A percentile compares a stretch with the other conserved stretches of the same genome.
These are phyloP conservation scores for Sarocladiaceae sp. DNA, from an alignment of 2,329 filamentous ascomycete genomes.

Conservation along the genomic window DNA sequence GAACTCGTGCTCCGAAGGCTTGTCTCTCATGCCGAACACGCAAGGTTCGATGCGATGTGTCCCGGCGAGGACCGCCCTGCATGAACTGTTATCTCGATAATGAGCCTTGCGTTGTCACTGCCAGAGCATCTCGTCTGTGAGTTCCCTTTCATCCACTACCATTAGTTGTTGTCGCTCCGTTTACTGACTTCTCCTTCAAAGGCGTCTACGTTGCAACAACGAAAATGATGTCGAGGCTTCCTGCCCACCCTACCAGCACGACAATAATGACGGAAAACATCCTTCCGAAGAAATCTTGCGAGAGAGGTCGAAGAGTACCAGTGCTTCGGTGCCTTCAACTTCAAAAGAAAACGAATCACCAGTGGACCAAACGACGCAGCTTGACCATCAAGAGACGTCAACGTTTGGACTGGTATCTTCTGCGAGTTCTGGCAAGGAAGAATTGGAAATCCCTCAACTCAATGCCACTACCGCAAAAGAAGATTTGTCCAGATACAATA, in stretches of 20 bases:
- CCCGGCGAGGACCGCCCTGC: constrained; percentile 38
- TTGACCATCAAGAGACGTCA: no score
- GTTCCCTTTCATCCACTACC: constrained; percentile 11
- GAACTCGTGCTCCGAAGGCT: constrained; percentile 25
- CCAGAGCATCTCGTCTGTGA: constrained; percentile 31
- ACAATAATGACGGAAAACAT: background rate
- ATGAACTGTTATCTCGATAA: constrained; percentile 45
- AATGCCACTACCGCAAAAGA: no score
- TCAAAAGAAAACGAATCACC: background rate
- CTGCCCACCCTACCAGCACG: background rate
- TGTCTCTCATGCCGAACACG: constrained; percentile 40
- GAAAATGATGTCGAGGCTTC: constrained; percentile 1
- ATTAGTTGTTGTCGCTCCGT: no score
- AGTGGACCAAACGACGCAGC: no score
- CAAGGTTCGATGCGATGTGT: constrained; percentile 45
- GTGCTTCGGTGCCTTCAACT: background rate
- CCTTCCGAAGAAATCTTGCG: background rate
- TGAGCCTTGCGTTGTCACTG: constrained; percentile 33
- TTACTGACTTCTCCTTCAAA: background rate
- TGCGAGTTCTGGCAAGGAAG: no score
- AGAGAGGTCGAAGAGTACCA: background rate
- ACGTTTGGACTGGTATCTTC: no score
- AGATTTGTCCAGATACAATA: no score
- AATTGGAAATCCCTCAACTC: no score
- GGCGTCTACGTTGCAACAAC: constrained; percentile 1